Base-by-base conservation (phyloP, 2,329 filamentous ascomycete genomes). In the Coleophoma eucalyptorum region DNA sequence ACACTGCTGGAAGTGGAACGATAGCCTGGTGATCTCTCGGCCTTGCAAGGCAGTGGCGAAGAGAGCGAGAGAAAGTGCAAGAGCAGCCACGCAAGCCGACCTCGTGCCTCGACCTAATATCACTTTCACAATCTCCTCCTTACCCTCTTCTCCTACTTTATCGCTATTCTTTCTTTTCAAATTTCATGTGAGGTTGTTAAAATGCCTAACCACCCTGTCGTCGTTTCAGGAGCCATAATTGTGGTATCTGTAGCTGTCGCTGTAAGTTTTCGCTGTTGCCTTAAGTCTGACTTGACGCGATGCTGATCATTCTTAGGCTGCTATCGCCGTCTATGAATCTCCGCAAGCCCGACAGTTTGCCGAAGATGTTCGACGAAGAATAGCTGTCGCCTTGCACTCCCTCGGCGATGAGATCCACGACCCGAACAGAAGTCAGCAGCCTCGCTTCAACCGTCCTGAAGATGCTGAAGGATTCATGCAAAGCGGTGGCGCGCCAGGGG, bases 371-470 rank as follows among this genome's bases (percentile, higher is more conserved):
- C 80, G 82, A 53, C 77, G 81, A 52, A 76, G 79, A 54, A 80
- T 86, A 61, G 80, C 81, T 57, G 63, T 84, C 38, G 80, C 81
- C 45, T 67, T 86, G 13, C 78, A 84, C 60, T 73, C 76, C 10
- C 71, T 85, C 26, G 79, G 81, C 52, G 80, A 86, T 50, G 75
- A 73, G 57, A 76, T 84, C 65, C 70, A 73, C 43, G 67, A 73
- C 51, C 61, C 61, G 34, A 33, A 47, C 32, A 26, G 26, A 26
- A 31, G 55, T 20, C 58, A 51, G 49, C 56, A 80, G 57, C 83
- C 83, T 50, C 67, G 79, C 26, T 85, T 84, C 67, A 86, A 86
- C 64, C 72, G 83, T 12, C 83, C 83, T 47, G 83, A 86, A 63
- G 83, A 86, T 65, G 82, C 82, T 51, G 77, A 85, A 49, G 83